Conservation (phyloP, 1,139 yeast genomes). For the Zygosaccharomyces pseudobailii region DNA sequence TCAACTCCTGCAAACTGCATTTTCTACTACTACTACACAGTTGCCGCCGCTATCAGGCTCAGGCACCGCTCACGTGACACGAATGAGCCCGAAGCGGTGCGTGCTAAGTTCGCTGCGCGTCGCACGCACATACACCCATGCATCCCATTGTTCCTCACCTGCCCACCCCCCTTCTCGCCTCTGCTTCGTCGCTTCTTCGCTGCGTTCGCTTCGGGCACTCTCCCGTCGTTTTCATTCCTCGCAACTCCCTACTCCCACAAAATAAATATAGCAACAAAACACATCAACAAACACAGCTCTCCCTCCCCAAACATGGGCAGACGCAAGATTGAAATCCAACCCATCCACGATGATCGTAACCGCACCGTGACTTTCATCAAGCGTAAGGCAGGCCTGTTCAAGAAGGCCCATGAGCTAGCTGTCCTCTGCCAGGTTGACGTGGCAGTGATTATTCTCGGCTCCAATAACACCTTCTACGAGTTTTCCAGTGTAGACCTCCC, state of each 20-base stretch:
- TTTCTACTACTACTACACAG: no score
- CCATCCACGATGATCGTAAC: constrained; percentile 85
- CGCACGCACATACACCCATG: neutral
- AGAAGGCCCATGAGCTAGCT: constrained; percentile 92
- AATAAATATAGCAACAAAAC: neutral
- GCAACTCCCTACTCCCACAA: neutral
- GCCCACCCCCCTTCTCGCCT: neutral
- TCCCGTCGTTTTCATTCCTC: neutral
- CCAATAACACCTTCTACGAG: constrained; percentile 71
- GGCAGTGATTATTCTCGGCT: constrained; percentile 86
- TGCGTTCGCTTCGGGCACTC: neutral
- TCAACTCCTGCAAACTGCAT: no score
- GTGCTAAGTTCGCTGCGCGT: neutral
- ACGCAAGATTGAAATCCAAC: constrained; percentile 91
- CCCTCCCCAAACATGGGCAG: constrained; percentile 67
- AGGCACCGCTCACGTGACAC: no score
- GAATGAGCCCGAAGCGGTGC: no score
- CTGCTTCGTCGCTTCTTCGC: neutral
- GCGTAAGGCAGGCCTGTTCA: constrained; percentile 90
- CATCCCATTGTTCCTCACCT: neutral
- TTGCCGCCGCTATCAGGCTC: no score
- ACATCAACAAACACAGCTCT: neutral
- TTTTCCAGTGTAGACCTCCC: constrained; percentile 68
- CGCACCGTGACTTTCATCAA: constrained; percentile 86
- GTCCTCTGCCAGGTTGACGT: constrained; percentile 90